Evolutionary conservation across 1,284 basidiomycete species (phyloP).

Genomic region (Naganishia albida): DNA sequence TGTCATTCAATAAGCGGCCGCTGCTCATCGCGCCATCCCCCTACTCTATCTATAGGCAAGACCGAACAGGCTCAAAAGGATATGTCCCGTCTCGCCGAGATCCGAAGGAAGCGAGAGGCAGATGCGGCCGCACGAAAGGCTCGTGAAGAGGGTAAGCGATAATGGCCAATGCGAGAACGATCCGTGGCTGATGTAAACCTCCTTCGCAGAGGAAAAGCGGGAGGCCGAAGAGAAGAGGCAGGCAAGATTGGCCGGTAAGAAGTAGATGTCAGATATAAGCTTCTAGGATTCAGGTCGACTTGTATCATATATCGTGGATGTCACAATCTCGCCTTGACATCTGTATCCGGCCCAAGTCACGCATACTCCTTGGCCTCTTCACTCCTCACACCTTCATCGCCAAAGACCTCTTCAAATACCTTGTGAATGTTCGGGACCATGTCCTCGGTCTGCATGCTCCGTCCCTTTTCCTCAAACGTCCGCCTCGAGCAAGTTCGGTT

Average conservation of each 20-base stretch:
- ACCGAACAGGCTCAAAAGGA: slow-evolving; percentile 84
- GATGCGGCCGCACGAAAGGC: slow-evolving; percentile 81
- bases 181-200: too few species aligned
- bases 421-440: slow-evolving; percentile 74
- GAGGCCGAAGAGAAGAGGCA: slow-evolving; percentile 33
- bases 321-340: slow-evolving; percentile 28
- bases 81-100: slow-evolving; percentile 80
- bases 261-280: slow-evolving; percentile 9
- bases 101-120: slow-evolving; percentile 78
- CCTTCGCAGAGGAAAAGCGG: slow-evolving; percentile 27
- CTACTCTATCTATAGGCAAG: slow-evolving; percentile 69
- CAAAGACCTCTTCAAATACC: slow-evolving; percentile 74
- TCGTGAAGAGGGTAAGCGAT: slow-evolving; percentile 66
- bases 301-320: background rate
- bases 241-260: slow-evolving; percentile 26
- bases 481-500: slow-evolving; percentile 77
- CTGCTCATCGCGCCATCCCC: slow-evolving; percentile 18
- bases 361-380: slow-evolving; percentile 31
- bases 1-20: background rate
- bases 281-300: background rate
- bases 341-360: slow-evolving; percentile 2
- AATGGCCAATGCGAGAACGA: background rate
- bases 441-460: slow-evolving; percentile 86
- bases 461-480: slow-evolving; percentile 72
- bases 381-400: slow-evolving; percentile 39